Evolutionary conservation across 805 yeast species (phyloP), one percentile per base, ranked within the genome.

Genomic region (Kluyveromyces siamensis): DNA sequence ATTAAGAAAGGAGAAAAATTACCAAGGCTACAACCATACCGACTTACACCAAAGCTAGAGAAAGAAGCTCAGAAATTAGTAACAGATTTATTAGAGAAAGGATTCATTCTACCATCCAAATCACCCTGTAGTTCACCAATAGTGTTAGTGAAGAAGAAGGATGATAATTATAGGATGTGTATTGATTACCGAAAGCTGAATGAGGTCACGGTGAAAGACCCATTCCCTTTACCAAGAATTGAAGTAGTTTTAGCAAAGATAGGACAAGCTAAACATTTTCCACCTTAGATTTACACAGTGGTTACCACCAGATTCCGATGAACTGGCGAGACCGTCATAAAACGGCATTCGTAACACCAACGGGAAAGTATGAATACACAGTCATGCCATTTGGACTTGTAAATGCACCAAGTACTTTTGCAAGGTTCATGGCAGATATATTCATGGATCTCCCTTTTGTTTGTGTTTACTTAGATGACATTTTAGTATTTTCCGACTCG

Each of bases 351-450:
- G 47, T 48, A 8, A 54, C 51, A 18, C 51, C 51, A 14, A 27
- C 36, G 13, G 56, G 56, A 18, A 46, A 55, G 27, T 50, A 49
- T 19, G 49, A 51, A 37, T 54, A 50, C 27, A 47, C 41, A 17
- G 58, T 52, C 1, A 54, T 57, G 58, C 59, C 55, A 1, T 49
- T 58, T 45, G 59, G 59, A 2, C 30, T 50, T 9, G 33, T 52
- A 9, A 11, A 21, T 21, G 25, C 25, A 21, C 25, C 25, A 21
- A 21, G 25, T 21, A 21, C 25, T 21, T 21, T 21, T 21, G 25
- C 25, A 21, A 21, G 25, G 6, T 21, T 21, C 25, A 21, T 21
- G 25, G 25, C 25, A 21, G 25, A 21, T 21, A 21, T 21, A 21
- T 21, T 21, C 25, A 21, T 21, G 25, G 25, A 21, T 21, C 25